These are phyloP conservation scores for Solanum pinnatisectum DNA, from an alignment of 257 asterid genomes.

Conservation along the genomic window DNA sequence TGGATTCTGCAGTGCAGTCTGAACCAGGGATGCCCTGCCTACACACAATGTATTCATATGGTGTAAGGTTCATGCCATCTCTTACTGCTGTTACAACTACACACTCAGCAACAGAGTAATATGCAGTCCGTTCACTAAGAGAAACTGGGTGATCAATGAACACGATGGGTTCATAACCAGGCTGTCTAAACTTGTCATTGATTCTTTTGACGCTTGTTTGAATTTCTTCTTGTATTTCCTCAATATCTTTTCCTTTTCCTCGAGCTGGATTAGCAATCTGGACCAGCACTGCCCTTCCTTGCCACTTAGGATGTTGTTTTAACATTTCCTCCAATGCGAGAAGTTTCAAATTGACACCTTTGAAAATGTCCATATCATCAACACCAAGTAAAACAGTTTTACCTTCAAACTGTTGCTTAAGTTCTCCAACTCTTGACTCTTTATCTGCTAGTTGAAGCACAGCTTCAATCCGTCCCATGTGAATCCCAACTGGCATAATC, in stretches of 20 bases:
- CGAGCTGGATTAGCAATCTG: conserved; percentile 45
- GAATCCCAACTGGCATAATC: conserved; percentile 49
- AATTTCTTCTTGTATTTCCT: conserved; percentile 37
- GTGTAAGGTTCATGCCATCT: conserved; percentile 50
- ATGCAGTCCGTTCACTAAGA: conserved; percentile 34
- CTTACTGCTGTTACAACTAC: conserved; percentile 46
- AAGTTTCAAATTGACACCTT: conserved; percentile 42
- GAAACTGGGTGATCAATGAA: conserved; percentile 31
- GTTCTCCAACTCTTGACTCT: conserved; percentile 29
- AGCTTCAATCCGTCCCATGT: conserved; percentile 34
- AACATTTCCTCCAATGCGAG: conserved; percentile 42
- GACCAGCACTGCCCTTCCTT: conserved; percentile 34
- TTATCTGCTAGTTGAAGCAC: conserved; percentile 32
- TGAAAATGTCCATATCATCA: conserved; percentile 45
- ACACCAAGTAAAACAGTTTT: conserved; percentile 40
- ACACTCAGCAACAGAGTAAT: conserved; percentile 36
- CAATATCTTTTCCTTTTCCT: conserved; percentile 40
- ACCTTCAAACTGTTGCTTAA: conserved; percentile 36
- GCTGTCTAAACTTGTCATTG: conserved; percentile 27
- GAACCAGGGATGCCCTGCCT: conserved; percentile 32
- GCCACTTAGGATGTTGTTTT: conserved; percentile 36
- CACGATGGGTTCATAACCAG: conserved; percentile 43
- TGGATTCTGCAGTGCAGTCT: conserved; percentile 11
- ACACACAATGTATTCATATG: conserved; percentile 35
- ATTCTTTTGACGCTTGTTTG: conserved; percentile 23